phyloP scores from a whole-genome alignment of 495 filamentous ascomycete genomes.

The Hypoxylon subgilvum region DNA sequence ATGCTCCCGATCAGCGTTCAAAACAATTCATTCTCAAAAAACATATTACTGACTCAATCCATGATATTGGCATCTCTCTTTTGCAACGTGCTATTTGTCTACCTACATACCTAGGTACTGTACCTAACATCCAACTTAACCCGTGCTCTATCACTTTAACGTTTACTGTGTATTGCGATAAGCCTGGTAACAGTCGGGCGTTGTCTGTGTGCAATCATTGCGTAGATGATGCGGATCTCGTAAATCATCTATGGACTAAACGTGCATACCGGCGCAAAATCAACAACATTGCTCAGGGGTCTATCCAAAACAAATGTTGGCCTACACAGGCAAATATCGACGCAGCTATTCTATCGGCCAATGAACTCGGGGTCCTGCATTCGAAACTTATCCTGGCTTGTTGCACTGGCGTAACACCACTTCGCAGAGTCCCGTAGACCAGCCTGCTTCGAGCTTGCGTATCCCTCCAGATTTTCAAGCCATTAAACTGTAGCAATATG shows the following conservation, averaged over 20 bases:
- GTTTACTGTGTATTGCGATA: neutral
- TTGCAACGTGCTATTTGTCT: no score
- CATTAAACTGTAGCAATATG: slow-evolving; percentile 27
- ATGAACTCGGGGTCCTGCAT: slow-evolving; percentile 23
- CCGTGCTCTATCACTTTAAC: neutral
- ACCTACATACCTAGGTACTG: no score
- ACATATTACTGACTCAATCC: no score
- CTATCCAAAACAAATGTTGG: slow-evolving; percentile 14
- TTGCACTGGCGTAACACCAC: slow-evolving; percentile 36
- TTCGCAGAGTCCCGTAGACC: slow-evolving; percentile 35
- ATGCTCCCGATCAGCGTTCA: no score
- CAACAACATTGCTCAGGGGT: slow-evolving; percentile 11
- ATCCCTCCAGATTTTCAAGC: slow-evolving; percentile 15
- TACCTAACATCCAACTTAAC: no score
- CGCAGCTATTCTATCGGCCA: slow-evolving; percentile 21
- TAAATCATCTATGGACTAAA: slow-evolving; percentile 10
- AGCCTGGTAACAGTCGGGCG: slow-evolving; percentile 12
- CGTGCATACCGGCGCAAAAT: slow-evolving; percentile 5
- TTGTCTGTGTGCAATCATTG: neutral
- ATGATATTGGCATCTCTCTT: no score
- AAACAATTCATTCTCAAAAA: no score
- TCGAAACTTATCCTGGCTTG: slow-evolving; percentile 22
- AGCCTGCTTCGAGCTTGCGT: slow-evolving; percentile 24
- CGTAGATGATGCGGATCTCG: slow-evolving; percentile 3
- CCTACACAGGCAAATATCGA: slow-evolving; percentile 33